Base-by-base conservation (phyloP, 495 filamentous ascomycete genomes). In the Zalerion maritima region DNA sequence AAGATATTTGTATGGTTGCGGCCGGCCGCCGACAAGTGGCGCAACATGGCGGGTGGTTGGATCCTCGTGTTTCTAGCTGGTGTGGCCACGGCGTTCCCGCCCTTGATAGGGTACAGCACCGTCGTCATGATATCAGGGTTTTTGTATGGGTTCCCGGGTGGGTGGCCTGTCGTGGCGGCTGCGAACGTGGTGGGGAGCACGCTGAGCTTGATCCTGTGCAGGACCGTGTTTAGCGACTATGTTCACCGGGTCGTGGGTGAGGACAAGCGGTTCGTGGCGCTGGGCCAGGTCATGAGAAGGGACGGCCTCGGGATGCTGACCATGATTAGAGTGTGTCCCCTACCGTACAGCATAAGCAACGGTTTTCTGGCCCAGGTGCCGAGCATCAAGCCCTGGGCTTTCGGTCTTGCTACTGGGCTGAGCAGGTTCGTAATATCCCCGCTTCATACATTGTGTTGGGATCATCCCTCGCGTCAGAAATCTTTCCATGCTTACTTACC, bases 301-400 rank as follows among this genome's bases (percentile, higher is more conserved):
- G 89, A 97, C 46, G 91, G 89, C 0, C 47, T 97, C 21, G 81
- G 84, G 37, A 64, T 96, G 11, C 62, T 97, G 18, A 74, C 78
- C 40, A 93, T 94, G 81, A 92, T 97, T 33, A 66, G 89, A 17
- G 58, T 96, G 20, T 94, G 89, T 36, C 89, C 89, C 14, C 51
- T 96, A 35, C 89, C 89, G n/a, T 97, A 92, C 48, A 87, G 81
- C 14, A 58, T 94, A 33, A 85, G 80, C 42, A 97, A 97, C 44
- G 89, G 85, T 12, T 92, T 89, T 14, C 71, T 97, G 16, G 81
- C 82, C 12, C 94, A 87, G 2, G 85, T 97, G 39, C 84, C 81
- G 2, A 92, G 83, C 5, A 81, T 97, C 5, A 63, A 73, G 27
- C 75, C 78, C 10, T 51, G 67, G 48, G 67, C 65, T 40, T 96